Percentiles rank a stretch among this genome's conserved stretches.
Evolutionary conservation across 768 basidiomycete species (phyloP).

Genomic region (Suillus decipiens): DNA sequence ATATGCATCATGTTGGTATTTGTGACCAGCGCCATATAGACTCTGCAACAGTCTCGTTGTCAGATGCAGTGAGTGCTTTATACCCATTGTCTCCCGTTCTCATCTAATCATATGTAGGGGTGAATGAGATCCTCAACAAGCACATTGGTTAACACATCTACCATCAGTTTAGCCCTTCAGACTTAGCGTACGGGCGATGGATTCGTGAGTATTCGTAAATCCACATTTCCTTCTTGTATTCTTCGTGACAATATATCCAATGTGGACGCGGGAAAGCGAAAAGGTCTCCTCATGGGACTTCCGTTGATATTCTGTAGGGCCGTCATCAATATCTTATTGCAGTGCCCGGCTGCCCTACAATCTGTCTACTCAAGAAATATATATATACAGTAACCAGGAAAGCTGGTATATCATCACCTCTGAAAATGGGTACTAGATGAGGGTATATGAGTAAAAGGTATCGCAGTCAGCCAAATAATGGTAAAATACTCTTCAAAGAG

Average conservation of each 20-base stretch:
- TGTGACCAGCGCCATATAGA: neutral
- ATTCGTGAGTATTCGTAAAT: too few species aligned
- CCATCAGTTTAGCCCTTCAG: too few species aligned
- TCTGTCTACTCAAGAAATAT: neutral
- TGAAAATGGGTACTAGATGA: neutral
- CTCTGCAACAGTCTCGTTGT: neutral
- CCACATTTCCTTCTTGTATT: too few species aligned
- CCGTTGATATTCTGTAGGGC: neutral
- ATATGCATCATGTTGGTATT: neutral
- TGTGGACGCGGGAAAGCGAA: neutral
- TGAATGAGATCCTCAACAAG: neutral
- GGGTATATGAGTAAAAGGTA: slow-evolving; percentile 5
- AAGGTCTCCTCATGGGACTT: neutral
- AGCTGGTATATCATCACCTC: neutral
- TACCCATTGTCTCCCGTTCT: neutral
- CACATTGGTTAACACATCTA: neutral
- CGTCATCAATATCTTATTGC: neutral
- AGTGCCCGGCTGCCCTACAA: neutral
- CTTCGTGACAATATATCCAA: neutral
- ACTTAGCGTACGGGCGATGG: too few species aligned
- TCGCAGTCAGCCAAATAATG: neutral
- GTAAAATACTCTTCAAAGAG: neutral
- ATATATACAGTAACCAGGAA: neutral
- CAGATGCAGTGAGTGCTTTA: neutral
- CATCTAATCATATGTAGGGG: neutral